phyloP scores from a whole-genome alignment of 2,329 filamentous ascomycete genomes.

The Chrysoporthe puriensis region DNA sequence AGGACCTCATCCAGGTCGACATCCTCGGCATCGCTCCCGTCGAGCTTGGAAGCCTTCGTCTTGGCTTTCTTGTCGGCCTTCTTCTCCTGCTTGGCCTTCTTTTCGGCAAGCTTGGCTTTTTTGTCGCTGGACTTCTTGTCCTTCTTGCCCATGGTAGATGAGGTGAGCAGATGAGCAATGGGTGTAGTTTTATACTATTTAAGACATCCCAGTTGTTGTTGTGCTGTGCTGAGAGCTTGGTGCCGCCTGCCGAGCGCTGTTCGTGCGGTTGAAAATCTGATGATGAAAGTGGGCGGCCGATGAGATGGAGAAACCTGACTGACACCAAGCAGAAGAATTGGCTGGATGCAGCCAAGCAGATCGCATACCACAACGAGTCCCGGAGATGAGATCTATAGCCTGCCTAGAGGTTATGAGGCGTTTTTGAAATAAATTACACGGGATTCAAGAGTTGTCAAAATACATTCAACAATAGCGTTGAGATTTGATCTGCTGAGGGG shows the following conservation, averaged over 20 bases:
- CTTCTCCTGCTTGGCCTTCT: constrained; percentile 80
- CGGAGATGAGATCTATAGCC: neutral
- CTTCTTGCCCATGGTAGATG: constrained; percentile 47
- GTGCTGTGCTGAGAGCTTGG: neutral
- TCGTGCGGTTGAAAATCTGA: constrained; percentile 6
- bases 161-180: neutral
- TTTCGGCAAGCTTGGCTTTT: constrained; percentile 58
- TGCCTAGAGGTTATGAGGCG: too few species aligned
- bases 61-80: constrained; percentile 89
- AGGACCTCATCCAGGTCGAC: constrained; percentile 92
- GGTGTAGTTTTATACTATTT: neutral
- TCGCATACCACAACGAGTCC: neutral
- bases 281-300: constrained; percentile 15
- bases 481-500: neutral
- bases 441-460: neutral
- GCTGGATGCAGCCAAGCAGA: neutral
- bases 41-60: constrained; percentile 67
- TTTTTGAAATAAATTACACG: neutral
- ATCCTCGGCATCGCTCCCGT: constrained; percentile 88
- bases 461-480: neutral
- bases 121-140: constrained; percentile 48
- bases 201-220: neutral
- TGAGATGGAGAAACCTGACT: constrained; percentile 11
- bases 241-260: neutral
- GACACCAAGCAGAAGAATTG: neutral